Conservation (phyloP, 192 early-diverging fungal genomes). For the Gamsiella multidivaricata region DNA sequence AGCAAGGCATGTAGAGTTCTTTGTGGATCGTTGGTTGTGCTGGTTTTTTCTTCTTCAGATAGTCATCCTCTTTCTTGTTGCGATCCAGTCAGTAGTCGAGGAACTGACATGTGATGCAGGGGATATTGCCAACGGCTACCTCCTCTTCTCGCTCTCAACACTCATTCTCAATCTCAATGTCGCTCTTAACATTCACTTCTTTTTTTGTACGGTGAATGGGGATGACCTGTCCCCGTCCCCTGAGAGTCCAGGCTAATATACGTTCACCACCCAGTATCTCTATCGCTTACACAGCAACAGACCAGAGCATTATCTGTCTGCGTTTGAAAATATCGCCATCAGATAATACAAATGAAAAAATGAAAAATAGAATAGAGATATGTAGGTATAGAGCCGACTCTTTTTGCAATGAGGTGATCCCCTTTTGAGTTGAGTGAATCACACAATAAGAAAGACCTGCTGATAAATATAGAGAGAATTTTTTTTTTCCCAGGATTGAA, state of each 20-base stretch:
- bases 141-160: neutral
- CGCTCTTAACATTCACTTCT: too few relatives aligned
- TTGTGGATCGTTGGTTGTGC: too few relatives aligned
- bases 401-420: constrained; percentile 6
- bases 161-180: too few relatives aligned
- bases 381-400: neutral
- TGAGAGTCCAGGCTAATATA: too few relatives aligned
- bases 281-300: neutral
- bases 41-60: too few relatives aligned
- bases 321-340: too few relatives aligned
- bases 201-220: too few relatives aligned
- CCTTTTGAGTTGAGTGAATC: neutral
- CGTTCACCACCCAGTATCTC: too few relatives aligned
- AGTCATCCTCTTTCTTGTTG: neutral
- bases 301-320: neutral
- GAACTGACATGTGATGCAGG: constrained; percentile 15
- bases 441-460: neutral
- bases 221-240: too few relatives aligned
- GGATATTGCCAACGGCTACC: neutral
- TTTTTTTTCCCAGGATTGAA: constrained; percentile 11
- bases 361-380: neutral
- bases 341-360: neutral
- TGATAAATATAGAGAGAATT: constrained; percentile 10
- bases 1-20: too few relatives aligned
- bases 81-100: neutral